Percentiles rank a stretch among this genome's conserved stretches.
Evolutionary conservation across 768 basidiomycete species (phyloP).

Genomic region (Pleurotus platypus): DNA sequence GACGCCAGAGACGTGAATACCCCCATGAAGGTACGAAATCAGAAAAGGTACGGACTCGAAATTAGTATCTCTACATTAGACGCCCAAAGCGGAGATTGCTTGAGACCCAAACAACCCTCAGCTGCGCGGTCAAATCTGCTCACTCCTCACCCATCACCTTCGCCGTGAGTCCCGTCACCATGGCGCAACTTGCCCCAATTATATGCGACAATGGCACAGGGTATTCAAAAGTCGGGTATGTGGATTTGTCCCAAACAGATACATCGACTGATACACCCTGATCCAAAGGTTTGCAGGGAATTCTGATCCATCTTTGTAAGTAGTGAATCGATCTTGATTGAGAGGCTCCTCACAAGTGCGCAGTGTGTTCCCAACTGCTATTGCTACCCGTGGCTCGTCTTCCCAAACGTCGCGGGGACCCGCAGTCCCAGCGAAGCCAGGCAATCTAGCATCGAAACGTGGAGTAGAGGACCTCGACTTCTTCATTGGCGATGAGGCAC

Average conservation of each 20-base stretch:
- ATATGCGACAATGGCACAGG: conserved; percentile 99
- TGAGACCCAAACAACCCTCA: no score
- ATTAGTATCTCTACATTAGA: no score
- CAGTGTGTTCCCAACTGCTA: conserved; percentile 97
- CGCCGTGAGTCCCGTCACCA: conserved; percentile 23
- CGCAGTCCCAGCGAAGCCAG: conserved; percentile 78
- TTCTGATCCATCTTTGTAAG: conserved; percentile 96
- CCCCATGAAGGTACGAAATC: no score
- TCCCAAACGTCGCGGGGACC: conserved; percentile 51
- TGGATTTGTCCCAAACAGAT: conserved; percentile 3
- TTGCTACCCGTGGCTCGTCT: conserved; percentile 81
- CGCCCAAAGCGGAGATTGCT: no score
- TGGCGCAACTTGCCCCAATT: conserved; percentile 89
- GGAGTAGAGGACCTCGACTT: conserved; percentile 99
- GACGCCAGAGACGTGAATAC: no score
- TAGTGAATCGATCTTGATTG: conserved; percentile 14
- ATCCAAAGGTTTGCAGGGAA: conserved; percentile 87
- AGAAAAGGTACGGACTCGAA: no score
- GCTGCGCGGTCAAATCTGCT: no score
- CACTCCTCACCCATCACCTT: no score
- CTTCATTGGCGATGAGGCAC: conserved; percentile 98
- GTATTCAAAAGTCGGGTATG: conserved; percentile 94
- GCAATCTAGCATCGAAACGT: conserved; percentile 91
- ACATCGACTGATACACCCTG: neutral
- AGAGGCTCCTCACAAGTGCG: neutral